A percentile compares a stretch with the other conserved stretches of the same genome.
phyloP scores from a whole-genome alignment of 768 basidiomycete genomes.

The Podaxis carcinomalis region DNA sequence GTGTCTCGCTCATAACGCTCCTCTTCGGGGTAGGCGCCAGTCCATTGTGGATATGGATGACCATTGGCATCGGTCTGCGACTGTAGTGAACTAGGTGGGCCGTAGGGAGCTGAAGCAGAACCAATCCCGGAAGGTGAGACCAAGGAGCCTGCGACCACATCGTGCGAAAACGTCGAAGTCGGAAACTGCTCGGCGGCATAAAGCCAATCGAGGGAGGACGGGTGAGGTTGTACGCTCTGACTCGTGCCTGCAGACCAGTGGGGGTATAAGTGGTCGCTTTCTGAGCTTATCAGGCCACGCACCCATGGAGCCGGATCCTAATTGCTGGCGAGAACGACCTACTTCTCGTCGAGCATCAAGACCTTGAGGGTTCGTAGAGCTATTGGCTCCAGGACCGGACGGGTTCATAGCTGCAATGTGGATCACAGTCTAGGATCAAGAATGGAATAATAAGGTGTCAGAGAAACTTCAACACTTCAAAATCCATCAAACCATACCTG shows the following conservation, averaged over 20 bases:
- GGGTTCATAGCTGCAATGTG: constrained; percentile 22
- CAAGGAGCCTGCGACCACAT: constrained; percentile 16
- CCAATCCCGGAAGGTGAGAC: constrained; percentile 46
- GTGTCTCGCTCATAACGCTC: constrained; percentile 15
- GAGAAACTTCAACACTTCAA: not conserved
- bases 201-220: constrained; percentile 4
- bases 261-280: not conserved
- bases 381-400: constrained; percentile 27
- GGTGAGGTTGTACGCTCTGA: not conserved
- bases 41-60: constrained; percentile 41
- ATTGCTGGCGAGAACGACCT: constrained; percentile 18
- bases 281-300: constrained; percentile 5
- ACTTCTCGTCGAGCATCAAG: constrained; percentile 19
- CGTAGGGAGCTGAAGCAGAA: constrained; percentile 50
- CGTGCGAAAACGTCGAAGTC: constrained; percentile 11
- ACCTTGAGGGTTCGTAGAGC: constrained; percentile 20
- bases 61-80: constrained; percentile 21
- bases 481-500: not conserved
- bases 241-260: not conserved
- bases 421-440: constrained; percentile 13
- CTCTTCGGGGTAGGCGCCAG: constrained; percentile 24
- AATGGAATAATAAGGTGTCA: constrained; percentile 10
- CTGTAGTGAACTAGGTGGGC: constrained; percentile 33
- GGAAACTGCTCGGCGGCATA: constrained; percentile 4
- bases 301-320: constrained; percentile 21